These are phyloP conservation scores for Pythium chondricola DNA, from an alignment of 352 stramenopile species.

Conservation along the genomic window DNA sequence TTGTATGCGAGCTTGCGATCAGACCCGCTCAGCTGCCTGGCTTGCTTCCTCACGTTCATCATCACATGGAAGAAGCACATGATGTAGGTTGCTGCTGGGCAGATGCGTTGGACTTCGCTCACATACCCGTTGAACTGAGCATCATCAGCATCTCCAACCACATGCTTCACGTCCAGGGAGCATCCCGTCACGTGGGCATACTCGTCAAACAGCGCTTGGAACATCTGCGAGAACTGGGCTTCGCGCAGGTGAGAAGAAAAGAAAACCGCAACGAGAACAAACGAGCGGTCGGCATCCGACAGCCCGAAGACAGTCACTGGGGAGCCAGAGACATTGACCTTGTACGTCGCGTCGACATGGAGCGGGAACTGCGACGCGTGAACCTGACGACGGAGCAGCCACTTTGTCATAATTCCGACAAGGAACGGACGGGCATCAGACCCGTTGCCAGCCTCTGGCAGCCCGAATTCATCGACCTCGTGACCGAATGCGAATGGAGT, in stretches of 20 bases:
- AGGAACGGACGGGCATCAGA: constrained; percentile 3
- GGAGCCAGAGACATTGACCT: constrained; percentile 7
- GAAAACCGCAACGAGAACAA: constrained; percentile 7
- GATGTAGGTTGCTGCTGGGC: constrained; percentile 1
- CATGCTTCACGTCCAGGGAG: background rate
- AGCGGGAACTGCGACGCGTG: background rate
- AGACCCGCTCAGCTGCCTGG: background rate
- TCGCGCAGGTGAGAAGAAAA: constrained; percentile 2
- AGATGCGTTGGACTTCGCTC: background rate
- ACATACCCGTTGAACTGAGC: constrained; percentile 7
- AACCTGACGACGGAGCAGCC: background rate
- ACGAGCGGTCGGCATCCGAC: constrained; percentile 1
- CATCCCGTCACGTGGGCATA: constrained; percentile 5
- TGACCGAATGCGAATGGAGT: constrained; percentile 8
- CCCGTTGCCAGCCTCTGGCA: constrained; percentile 1
- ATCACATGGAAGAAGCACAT: constrained; percentile 31
- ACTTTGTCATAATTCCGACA: constrained; percentile 2
- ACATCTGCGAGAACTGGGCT: constrained; percentile 1
- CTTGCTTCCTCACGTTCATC: constrained; percentile 12
- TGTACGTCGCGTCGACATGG: constrained; percentile 10
- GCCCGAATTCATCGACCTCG: background rate
- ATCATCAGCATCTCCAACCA: constrained; percentile 10
- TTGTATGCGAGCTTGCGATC: constrained; percentile 3
- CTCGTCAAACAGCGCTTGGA: constrained; percentile 1
- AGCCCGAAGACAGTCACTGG: constrained; percentile 6